phyloP scores from a whole-genome alignment of 202 grass and related monocot species.

The Musa balbisiana region DNA sequence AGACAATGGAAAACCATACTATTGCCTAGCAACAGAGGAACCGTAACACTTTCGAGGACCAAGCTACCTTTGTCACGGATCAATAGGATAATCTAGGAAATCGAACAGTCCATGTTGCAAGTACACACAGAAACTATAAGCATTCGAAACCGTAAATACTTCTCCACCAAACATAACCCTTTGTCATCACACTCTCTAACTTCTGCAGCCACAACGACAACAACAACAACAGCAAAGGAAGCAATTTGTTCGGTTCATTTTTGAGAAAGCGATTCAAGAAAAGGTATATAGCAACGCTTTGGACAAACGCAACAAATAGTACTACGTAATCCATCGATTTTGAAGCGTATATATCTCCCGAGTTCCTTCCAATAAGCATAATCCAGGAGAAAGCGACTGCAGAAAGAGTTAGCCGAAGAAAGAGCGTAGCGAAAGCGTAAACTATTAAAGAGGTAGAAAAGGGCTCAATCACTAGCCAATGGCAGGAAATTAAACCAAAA shows the following conservation, averaged over 20 bases:
- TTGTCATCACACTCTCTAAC: neutral
- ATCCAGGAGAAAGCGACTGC: neutral
- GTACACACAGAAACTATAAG: neutral
- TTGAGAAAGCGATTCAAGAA: neutral
- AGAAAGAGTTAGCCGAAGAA: neutral
- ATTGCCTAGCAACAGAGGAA: no score
- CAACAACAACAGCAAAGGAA: neutral
- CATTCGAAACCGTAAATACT: neutral
- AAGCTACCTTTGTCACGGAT: neutral
- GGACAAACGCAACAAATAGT: no score
- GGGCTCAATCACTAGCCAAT: neutral
- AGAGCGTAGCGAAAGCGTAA: neutral
- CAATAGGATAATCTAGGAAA: neutral
- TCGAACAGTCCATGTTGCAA: neutral
- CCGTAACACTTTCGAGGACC: no score
- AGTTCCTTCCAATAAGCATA: constrained; percentile 7
- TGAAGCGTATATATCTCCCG: neutral
- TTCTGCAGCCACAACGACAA: neutral
- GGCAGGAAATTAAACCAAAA: neutral
- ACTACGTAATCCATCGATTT: constrained; percentile 15
- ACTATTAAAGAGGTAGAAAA: neutral
- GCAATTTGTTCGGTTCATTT: neutral
- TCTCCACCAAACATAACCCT: neutral
- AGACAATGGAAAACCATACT: no score
- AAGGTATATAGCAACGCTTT: neutral